phyloP scores from a whole-genome alignment of 2,329 filamentous ascomycete species.

The Paraphaeosphaeria sporulosa region DNA sequence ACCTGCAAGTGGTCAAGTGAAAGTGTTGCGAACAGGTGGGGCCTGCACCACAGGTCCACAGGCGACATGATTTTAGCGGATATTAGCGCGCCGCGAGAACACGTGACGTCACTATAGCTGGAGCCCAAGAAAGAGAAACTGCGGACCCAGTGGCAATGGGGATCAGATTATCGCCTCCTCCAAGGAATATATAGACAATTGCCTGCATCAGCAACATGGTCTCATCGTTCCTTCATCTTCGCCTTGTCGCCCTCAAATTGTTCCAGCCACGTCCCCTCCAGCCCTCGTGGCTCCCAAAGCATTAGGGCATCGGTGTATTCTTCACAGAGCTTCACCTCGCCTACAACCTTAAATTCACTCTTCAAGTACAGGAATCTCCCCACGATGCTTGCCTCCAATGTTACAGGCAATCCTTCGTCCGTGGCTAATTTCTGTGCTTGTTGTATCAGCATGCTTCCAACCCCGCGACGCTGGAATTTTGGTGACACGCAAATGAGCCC shows the following conservation, averaged over 20 bases:
- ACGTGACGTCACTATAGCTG: constrained; percentile 8
- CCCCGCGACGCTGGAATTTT: constrained; percentile 27
- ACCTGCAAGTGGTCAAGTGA: neutral
- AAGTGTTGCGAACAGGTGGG: constrained; percentile 4
- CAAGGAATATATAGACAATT: neutral
- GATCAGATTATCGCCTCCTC: neutral
- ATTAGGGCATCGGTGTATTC: constrained; percentile 22
- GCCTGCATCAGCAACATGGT: neutral
- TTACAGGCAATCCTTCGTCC: constrained; percentile 27
- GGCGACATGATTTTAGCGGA: constrained; percentile 2
- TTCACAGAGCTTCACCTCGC: constrained; percentile 16
- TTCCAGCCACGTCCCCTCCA: constrained; percentile 15
- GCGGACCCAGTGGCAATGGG: no score
- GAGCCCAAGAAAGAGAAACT: no score
- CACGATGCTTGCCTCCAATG: constrained; percentile 24
- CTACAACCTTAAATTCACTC: constrained; percentile 25
- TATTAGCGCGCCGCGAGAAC: constrained; percentile 4
- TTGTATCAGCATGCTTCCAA: constrained; percentile 25
- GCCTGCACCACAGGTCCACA: neutral
- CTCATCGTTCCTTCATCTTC: neutral
- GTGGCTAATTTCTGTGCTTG: constrained; percentile 24
- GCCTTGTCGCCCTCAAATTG: constrained; percentile 7
- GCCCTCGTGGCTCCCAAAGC: constrained; percentile 27
- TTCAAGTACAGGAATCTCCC: constrained; percentile 30
- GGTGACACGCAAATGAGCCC: constrained; percentile 24